A percentile compares a stretch with the other conserved stretches of the same genome.
These are phyloP conservation scores for Lasiosphaeria miniovina DNA, from an alignment of 495 filamentous ascomycete genomes.

Conservation along the genomic window DNA sequence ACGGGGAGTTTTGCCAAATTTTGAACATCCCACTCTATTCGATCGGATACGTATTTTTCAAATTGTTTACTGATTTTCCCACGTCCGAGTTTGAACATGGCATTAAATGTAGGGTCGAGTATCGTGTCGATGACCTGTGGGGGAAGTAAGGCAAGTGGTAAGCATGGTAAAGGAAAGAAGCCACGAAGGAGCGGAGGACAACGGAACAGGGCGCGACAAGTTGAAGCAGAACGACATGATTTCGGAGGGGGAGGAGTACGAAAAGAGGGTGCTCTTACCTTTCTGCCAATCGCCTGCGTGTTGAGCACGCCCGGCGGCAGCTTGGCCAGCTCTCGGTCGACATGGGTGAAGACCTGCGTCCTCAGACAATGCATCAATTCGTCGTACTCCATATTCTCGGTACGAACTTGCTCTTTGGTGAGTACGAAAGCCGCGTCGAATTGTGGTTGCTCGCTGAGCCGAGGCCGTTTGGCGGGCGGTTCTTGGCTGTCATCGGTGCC, in stretches of 20 bases:
- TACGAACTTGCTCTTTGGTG: not conserved
- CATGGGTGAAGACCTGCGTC: constrained; percentile 37
- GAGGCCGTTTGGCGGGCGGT: constrained; percentile 1
- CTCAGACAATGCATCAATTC: constrained; percentile 21
- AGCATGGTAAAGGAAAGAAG: no score
- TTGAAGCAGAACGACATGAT: not conserved
- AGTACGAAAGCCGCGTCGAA: no score
- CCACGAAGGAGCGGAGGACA: no score
- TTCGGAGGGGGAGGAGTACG: not conserved
- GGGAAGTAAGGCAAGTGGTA: no score
- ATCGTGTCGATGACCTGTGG: no score
- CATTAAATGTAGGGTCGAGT: no score
- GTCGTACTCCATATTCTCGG: not conserved
- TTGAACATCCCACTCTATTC: no score
- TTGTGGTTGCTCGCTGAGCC: not conserved
- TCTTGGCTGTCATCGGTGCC: not conserved
- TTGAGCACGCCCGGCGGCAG: constrained; percentile 10
- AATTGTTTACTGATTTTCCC: no score
- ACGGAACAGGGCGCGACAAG: not conserved
- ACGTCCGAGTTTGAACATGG: no score
- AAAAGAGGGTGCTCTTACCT: constrained; percentile 6
- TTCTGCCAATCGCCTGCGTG: constrained; percentile 9
- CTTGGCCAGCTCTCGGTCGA: constrained; percentile 20
- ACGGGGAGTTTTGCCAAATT: no score
- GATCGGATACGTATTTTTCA: no score